Percentiles rank a stretch among this genome's conserved stretches.
phyloP scores from a whole-genome alignment of 805 yeast species.

The Cyberlindnera americana region DNA sequence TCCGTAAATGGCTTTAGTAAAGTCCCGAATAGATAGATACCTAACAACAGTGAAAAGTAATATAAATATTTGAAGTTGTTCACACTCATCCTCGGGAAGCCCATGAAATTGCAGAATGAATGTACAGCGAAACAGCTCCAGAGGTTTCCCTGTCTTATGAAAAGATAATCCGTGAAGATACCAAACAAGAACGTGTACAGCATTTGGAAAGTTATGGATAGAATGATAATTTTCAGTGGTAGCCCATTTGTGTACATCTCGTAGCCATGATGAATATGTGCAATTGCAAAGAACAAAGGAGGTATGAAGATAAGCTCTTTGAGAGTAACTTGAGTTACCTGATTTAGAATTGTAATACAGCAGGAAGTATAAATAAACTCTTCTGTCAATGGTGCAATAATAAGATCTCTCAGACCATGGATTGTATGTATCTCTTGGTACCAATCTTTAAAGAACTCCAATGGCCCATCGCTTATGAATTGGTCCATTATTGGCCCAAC shows the following conservation, averaged over 20 bases:
- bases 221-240: conserved; percentile 31
- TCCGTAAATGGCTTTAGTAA: conserved; percentile 22
- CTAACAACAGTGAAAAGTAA: no score
- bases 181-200: conserved; percentile 72
- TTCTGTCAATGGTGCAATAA: conserved; percentile 76
- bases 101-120: conserved; percentile 63
- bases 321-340: conserved; percentile 19
- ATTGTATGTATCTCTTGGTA: conserved; percentile 27
- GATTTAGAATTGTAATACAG: conserved; percentile 32
- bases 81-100: no score
- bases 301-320: conserved; percentile 35
- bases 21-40: conserved; percentile 37
- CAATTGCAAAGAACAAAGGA: conserved; percentile 70
- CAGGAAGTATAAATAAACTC: conserved; percentile 65
- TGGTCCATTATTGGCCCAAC: conserved; percentile 45
- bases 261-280: conserved; percentile 74
- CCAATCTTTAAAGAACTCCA: conserved; percentile 20
- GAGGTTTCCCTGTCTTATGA: conserved; percentile 47
- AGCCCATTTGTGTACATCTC: conserved; percentile 36
- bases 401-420: conserved; percentile 49
- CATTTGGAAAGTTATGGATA: conserved; percentile 48
- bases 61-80: no score
- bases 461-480: conserved; percentile 18
- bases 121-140: conserved; percentile 62
- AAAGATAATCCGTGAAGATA: conserved; percentile 53